Evolutionary conservation across 768 basidiomycete genomes (phyloP).

Genomic region (Chalciporus piperatus): DNA sequence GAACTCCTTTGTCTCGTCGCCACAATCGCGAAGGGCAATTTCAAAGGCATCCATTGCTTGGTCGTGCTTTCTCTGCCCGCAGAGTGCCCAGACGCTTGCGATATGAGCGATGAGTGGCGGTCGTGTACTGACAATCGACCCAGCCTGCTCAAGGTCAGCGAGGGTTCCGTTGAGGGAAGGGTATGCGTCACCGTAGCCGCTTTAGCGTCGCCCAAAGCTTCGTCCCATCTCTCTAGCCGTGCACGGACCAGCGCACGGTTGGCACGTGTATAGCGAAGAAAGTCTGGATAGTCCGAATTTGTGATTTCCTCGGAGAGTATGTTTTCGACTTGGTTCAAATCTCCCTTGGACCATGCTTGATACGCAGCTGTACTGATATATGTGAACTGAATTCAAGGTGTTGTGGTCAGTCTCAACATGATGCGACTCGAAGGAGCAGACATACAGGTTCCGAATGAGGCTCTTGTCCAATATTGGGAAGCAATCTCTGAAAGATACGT

Average conservation of each 20-base stretch:
- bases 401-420: neutral
- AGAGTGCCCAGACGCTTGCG: slow-evolving; percentile 1
- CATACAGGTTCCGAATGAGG: slow-evolving; percentile 5
- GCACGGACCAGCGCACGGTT: slow-evolving; percentile 18
- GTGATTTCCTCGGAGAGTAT: slow-evolving; percentile 11
- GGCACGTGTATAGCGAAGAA: slow-evolving; percentile 3
- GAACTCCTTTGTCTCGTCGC: neutral
- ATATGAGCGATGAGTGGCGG: slow-evolving; percentile 1
- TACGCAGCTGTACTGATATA: slow-evolving; percentile 3
- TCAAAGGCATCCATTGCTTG: neutral
- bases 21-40: neutral
- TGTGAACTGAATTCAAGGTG: slow-evolving; percentile 5
- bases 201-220: slow-evolving; percentile 6
- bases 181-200: slow-evolving; percentile 1
- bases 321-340: slow-evolving; percentile 3
- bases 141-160: neutral
- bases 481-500: slow-evolving; percentile 5
- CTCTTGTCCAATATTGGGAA: neutral
- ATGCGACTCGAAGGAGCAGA: neutral
- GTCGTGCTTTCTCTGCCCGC: neutral
- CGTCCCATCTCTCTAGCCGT: neutral
- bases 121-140: neutral
- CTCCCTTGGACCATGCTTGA: slow-evolving; percentile 7
- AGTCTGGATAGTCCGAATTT: neutral
- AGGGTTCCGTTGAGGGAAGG: neutral